Conservation (phyloP, 1,284 basidiomycete genomes). For the Leccinum variabile region DNA sequence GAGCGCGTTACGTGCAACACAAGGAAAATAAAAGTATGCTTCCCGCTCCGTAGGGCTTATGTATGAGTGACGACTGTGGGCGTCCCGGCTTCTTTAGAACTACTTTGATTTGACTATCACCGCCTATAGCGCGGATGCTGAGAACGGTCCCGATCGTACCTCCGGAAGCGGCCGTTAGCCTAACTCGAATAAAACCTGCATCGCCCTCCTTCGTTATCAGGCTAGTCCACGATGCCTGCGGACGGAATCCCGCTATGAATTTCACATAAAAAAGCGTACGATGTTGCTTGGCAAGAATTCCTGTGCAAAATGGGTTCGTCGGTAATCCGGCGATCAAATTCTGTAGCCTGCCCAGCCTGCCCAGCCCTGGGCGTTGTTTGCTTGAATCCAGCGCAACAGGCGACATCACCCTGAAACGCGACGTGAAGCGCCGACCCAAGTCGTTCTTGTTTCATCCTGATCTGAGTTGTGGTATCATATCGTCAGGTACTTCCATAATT, state of each 20-base stretch:
- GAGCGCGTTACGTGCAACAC: not conserved
- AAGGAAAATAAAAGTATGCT: not conserved
- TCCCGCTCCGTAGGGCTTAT: not conserved
- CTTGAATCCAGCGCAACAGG: not conserved
- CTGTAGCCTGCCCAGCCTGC: too few relatives aligned
- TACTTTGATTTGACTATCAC: not conserved
- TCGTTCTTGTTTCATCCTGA: not conserved
- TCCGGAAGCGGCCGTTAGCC: not conserved
- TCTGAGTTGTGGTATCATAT: not conserved
- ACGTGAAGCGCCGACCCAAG: not conserved
- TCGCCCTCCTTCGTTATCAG: not conserved
- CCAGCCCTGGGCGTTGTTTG: not conserved
- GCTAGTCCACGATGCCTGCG: not conserved
- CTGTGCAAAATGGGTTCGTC: not conserved
- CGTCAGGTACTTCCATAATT: not conserved
- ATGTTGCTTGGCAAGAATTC: not conserved
- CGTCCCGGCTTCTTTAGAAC: not conserved
- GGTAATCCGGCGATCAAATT: not conserved
- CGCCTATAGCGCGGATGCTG: not conserved
- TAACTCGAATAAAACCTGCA: not conserved
- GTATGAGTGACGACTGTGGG: not conserved
- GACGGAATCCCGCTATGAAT: not conserved
- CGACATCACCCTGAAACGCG: not conserved
- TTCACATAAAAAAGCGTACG: not conserved
- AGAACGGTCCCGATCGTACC: not conserved